Evolutionary conservation across 371 early-diverging fungal species (phyloP), one percentile per base, ranked within the genome.

Genomic region (Rhizopus delemar): DNA sequence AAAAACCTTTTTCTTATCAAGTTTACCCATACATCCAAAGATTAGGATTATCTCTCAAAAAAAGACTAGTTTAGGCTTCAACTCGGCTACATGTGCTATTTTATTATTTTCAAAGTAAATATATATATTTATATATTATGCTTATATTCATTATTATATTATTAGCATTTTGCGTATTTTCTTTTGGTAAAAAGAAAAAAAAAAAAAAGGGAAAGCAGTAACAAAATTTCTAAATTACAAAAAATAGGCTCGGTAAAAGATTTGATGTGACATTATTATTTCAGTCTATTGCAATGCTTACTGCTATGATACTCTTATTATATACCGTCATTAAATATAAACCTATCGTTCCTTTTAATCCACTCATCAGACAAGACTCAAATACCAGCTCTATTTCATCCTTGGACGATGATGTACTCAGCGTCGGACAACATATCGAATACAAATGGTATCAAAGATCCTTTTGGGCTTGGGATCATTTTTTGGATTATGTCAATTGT

Each of bases 261-360:
- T 88, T 88, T 65, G 88, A 85, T 56, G 63, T 45, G 2, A 82
- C 82, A 2, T 65, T 85, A 15, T 52, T 88, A 6, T 76, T 73
- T 33, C 88, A 88, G 55, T 86, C 86, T 9, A 78, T 88, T 57
- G 62, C 82, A 15, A 88, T 88, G 88, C 77, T 86, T 9, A 35
- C 72, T 8, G 78, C 83, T 0, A 85, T 85, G 48, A 55, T 86
- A 15, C 56, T 77, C 4, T 55, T 88, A 11, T 63, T 86, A 7
- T 71, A 86, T 50, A 64, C 80, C 12, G 77, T 78, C 3, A 63
- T 79, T 63, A 62, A 33, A 8, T 73, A 55, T 34, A 63, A 51
- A 57, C 64, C 46, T 52, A 36, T 38, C 12, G 56, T 34, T 8
- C 65, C 62, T 12, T 57, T 39, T 53, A 58, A 41, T 16, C 60